A percentile compares a stretch with the other conserved stretches of the same genome.
Evolutionary conservation across 176 grass and related monocot species (phyloP).

Genomic region (Eleusine coracana): DNA sequence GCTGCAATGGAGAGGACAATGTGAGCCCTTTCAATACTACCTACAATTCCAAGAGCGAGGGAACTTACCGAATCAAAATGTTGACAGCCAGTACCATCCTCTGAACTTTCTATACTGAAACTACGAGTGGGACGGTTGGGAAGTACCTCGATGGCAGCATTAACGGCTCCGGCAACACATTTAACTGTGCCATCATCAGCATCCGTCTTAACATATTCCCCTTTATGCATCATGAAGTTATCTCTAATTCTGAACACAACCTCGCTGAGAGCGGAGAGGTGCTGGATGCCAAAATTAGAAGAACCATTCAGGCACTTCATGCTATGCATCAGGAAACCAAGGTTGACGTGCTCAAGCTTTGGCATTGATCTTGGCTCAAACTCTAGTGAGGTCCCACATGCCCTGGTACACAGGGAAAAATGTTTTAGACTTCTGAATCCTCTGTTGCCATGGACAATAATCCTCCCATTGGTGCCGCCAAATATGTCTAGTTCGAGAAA

Average conservation of each 20-base stretch:
- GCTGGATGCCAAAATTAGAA: slow-evolving; percentile 16
- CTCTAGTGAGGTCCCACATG: background rate
- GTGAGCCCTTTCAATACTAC: too few relatives aligned
- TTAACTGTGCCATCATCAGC: background rate
- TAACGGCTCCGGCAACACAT: background rate
- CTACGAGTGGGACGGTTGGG: background rate
- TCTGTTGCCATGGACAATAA: background rate
- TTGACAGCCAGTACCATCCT: too few relatives aligned
- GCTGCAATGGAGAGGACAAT: too few relatives aligned
- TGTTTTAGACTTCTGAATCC: slow-evolving; percentile 30
- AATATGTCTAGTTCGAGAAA: background rate
- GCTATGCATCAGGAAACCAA: background rate
- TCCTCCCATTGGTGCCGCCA: background rate
- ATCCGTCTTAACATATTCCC: too few relatives aligned
- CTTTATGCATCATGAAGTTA: too few relatives aligned
- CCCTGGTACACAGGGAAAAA: background rate
- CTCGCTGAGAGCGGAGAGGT: slow-evolving; percentile 20
- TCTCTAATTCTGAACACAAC: background rate
- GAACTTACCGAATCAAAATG: too few relatives aligned
- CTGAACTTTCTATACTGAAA: too few relatives aligned
- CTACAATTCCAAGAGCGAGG: too few relatives aligned
- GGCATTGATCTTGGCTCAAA: background rate
- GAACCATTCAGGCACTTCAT: slow-evolving; percentile 11
- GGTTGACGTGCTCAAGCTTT: background rate
- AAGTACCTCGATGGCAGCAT: background rate